These are phyloP conservation scores for Podaxis sp. DNA, from an alignment of 768 basidiomycete genomes.

Conservation along the genomic window DNA sequence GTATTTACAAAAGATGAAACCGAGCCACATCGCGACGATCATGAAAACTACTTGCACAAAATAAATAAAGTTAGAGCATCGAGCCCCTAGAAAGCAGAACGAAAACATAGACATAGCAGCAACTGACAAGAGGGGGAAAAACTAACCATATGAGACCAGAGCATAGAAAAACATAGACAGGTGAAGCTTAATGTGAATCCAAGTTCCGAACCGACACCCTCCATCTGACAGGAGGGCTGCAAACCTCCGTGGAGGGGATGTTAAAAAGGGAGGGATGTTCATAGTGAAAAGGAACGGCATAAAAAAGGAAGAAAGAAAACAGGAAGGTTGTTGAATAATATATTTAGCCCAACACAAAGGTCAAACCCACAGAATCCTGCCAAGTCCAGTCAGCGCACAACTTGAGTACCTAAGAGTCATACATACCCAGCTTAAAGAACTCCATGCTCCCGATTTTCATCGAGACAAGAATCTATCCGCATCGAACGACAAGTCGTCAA, in stretches of 20 bases:
- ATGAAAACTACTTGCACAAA: background rate
- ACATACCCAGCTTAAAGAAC: background rate
- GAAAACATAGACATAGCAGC: background rate
- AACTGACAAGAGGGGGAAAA: background rate
- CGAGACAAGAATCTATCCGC: slow-evolving; percentile 41
- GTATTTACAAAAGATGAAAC: background rate
- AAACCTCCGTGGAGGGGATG: background rate
- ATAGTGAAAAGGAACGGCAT: background rate
- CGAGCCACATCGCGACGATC: background rate
- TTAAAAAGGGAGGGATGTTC: background rate
- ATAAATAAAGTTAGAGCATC: background rate
- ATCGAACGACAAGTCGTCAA: slow-evolving; percentile 68
- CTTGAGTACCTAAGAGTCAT: background rate
- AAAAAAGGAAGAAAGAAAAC: background rate
- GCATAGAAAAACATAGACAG: background rate
- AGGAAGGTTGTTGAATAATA: background rate
- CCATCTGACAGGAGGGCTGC: background rate
- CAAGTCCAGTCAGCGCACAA: background rate
- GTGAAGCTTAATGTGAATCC: background rate
- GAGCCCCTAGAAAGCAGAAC: background rate
- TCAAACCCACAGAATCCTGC: background rate
- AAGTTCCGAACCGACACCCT: background rate
- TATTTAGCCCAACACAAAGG: background rate
- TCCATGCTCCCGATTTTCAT: background rate
- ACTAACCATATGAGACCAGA: background rate